Percentiles rank a stretch among this genome's conserved stretches.
These are phyloP conservation scores for Kodamaea derodonti DNA, from an alignment of 1,139 yeast species.

Conservation along the genomic window DNA sequence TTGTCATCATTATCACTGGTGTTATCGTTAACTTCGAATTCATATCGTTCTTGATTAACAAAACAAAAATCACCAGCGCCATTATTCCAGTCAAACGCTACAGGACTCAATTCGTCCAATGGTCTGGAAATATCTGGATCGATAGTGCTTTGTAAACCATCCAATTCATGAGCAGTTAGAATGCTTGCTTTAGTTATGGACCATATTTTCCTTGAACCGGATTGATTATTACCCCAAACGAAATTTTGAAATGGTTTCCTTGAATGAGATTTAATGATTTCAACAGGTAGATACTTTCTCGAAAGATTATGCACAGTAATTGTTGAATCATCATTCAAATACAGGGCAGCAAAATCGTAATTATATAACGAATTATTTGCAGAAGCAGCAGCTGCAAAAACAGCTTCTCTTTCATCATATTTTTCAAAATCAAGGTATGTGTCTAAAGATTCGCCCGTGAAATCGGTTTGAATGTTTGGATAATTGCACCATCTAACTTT, in stretches of 20 bases:
- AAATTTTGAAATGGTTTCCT: constrained; percentile 43
- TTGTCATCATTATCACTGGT: constrained; percentile 8
- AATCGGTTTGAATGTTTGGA: constrained; percentile 11
- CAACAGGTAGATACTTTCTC: constrained; percentile 72
- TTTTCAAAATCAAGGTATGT: constrained; percentile 3
- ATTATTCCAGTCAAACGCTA: constrained; percentile 55
- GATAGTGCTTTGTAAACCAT: constrained; percentile 15
- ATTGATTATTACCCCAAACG: constrained; percentile 35
- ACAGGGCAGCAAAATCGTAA: constrained; percentile 75
- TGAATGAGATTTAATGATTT: constrained; percentile 55
- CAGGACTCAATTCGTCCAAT: constrained; percentile 49
- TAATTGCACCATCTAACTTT: constrained; percentile 66
- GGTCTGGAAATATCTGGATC: constrained; percentile 43
- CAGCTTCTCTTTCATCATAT: constrained; percentile 28
- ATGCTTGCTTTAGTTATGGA: constrained; percentile 45
- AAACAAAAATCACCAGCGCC: constrained; percentile 47
- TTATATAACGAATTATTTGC: constrained; percentile 25
- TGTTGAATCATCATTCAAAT: constrained; percentile 71
- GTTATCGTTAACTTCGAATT: constrained; percentile 26
- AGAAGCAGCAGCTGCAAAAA: constrained; percentile 10
- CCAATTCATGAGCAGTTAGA: constrained; percentile 53
- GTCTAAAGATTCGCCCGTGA: constrained; percentile 1
- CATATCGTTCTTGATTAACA: constrained; percentile 48
- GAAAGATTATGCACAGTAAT: constrained; percentile 70
- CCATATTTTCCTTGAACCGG: constrained; percentile 31